These are phyloP conservation scores for Candida gigantensis DNA, from an alignment of 1,139 yeast species.

Conservation along the genomic window DNA sequence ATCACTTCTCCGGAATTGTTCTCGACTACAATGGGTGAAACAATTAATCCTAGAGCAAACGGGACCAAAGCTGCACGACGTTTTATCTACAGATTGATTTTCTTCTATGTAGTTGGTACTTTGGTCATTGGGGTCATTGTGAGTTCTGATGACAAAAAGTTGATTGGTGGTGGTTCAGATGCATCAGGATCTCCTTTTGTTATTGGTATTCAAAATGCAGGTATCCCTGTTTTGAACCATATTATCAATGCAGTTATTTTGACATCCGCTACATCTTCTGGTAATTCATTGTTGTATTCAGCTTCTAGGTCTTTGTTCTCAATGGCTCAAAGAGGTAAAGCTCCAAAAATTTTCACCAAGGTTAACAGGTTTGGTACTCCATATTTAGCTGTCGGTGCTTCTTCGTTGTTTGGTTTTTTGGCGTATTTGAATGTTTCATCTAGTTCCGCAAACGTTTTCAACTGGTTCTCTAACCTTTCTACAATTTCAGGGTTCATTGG, in stretches of 20 bases:
- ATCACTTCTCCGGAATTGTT: conserved; percentile 40
- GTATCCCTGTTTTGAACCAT: conserved; percentile 61
- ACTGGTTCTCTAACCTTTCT: conserved; percentile 69
- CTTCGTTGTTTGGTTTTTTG: conserved; percentile 41
- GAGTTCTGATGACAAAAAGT: conserved; percentile 30
- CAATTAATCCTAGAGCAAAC: conserved; percentile 45
- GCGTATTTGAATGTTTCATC: conserved; percentile 64
- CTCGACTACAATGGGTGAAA: conserved; percentile 49
- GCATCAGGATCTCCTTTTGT: conserved; percentile 56
- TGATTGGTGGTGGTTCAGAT: conserved; percentile 34
- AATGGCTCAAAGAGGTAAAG: conserved; percentile 60
- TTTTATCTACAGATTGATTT: conserved; percentile 48
- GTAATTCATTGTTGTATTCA: conserved; percentile 71
- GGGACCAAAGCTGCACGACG: conserved; percentile 48
- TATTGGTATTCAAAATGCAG: conserved; percentile 56
- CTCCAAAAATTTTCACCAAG: conserved; percentile 55
- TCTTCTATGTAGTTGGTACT: conserved; percentile 48
- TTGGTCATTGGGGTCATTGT: conserved; percentile 50
- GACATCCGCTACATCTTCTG: conserved; percentile 69
- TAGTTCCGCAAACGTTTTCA: conserved; percentile 56
- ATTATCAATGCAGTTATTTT: conserved; percentile 69
- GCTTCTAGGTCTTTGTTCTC: conserved; percentile 70
- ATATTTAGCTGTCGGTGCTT: conserved; percentile 40
- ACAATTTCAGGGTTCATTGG: no score
- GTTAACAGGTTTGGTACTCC: conserved; percentile 73